Base-by-base conservation (phyloP, 2,329 filamentous ascomycete genomes). In the Corinectria fuckeliana region DNA sequence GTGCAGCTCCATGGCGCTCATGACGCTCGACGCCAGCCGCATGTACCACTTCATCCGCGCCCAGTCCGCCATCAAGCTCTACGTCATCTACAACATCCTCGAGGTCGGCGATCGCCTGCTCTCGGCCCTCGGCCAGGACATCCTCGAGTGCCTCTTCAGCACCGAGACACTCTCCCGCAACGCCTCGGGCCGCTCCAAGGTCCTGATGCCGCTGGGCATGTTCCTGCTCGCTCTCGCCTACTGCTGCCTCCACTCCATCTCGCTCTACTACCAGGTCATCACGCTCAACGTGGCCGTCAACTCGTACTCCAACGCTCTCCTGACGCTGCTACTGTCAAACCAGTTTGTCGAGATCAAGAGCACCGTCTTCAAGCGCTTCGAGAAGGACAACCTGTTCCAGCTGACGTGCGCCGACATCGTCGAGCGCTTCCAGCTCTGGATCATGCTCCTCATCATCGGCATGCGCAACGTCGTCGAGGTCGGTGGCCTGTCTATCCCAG, bases 291-390 rank as follows among this genome's bases (percentile, higher is more conserved):
- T 99, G 3, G 95, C 95, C 0, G 94, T 99, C 69, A 99, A 99
- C 76, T 97, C 94, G 0, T 99, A 99, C 76, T 97, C 93, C 0
- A 99, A 99, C 72, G 94, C 95, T 0, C 81, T 99, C 4, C 82
- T 99, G 30, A 97, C 95, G 0, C 85, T 99, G 1, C 82, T 99
- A 2, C 87, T 99, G 73, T 97, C 93, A 6, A 99, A 98, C 72
- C 96, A 99, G 72, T 99, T 99, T 70, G 95, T 99, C 41, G 95
- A 99, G 78, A 97, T 99, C 81, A 99, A 99, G 73, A 92, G 92
- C 61, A 96, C 93, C 0, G 96, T 99, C 1, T 99, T 99, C 82
- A 98, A 99, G 80, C 95, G 94, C 61, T 96, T 98, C 64, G 95
- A 99, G 70, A 98, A 97, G 75, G 95, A 99, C 72, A 98, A 97